These are phyloP conservation scores for Veloboletus limbatus DNA, from an alignment of 1,284 basidiomycete species.

Conservation along the genomic window DNA sequence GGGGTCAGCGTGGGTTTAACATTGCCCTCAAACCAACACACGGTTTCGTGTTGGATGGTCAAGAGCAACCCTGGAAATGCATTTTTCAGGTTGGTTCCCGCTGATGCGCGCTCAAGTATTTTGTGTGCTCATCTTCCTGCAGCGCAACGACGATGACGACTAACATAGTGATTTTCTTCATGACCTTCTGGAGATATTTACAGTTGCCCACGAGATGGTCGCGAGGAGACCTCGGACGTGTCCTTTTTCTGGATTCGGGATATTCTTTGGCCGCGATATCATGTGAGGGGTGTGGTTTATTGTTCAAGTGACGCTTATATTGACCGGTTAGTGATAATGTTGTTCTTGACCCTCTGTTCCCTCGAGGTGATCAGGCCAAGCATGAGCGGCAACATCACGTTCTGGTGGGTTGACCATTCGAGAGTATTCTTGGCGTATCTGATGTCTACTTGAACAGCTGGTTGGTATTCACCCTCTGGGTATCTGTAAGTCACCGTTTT, in stretches of 20 bases:
- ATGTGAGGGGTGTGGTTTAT: background rate
- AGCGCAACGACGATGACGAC: slow-evolving; percentile 15
- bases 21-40: slow-evolving; percentile 5
- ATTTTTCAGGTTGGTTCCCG: slow-evolving; percentile 19
- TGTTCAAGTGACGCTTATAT: background rate
- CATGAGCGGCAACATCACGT: slow-evolving; percentile 18
- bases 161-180: slow-evolving; percentile 8
- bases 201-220: slow-evolving; percentile 12
- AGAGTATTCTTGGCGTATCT: background rate
- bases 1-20: slow-evolving; percentile 10
- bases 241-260: slow-evolving; percentile 18
- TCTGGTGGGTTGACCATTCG: slow-evolving; percentile 11
- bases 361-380: slow-evolving; percentile 10
- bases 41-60: slow-evolving; percentile 9
- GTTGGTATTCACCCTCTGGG: slow-evolving; percentile 15
- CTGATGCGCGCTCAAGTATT: background rate
- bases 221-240: background rate
- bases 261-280: slow-evolving; percentile 9
- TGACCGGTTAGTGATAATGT: slow-evolving; percentile 13
- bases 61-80: slow-evolving; percentile 13
- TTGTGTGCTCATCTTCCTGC: background rate
- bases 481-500: slow-evolving; percentile 11
- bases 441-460: slow-evolving; percentile 11
- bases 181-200: slow-evolving; percentile 18
- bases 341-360: slow-evolving; percentile 22